Evolutionary conservation across 179 eudicot genomes (phyloP).

Genomic region (Drosera spatulata): DNA sequence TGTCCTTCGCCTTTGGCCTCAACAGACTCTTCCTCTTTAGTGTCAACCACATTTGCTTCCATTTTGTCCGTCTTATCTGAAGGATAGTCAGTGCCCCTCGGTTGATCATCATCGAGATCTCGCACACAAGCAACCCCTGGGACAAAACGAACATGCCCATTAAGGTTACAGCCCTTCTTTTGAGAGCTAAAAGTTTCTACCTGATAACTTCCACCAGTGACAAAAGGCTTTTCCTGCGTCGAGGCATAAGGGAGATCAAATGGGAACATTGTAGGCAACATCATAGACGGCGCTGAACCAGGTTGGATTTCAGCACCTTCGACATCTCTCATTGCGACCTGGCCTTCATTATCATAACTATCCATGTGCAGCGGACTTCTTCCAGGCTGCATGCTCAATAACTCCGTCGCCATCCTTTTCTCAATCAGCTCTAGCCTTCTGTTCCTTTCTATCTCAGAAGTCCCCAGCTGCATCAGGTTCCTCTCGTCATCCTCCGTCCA

Average conservation of each 20-base stretch:
- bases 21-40: background rate
- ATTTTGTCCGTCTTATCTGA: constrained; percentile 6
- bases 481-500: constrained; percentile 52
- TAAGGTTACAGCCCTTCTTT: constrained; percentile 22
- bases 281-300: constrained; percentile 56
- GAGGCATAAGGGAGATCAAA: constrained; percentile 85
- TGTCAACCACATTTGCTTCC: background rate
- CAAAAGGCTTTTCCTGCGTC: constrained; percentile 63
- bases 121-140: constrained; percentile 18
- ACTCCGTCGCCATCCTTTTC: constrained; percentile 39
- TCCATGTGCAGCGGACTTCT: constrained; percentile 12
- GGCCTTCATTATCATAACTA: constrained; percentile 6
- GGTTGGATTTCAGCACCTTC: constrained; percentile 21
- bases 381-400: constrained; percentile 35
- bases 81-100: constrained; percentile 9
- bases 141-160: constrained; percentile 45
- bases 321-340: constrained; percentile 9
- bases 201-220: constrained; percentile 44
- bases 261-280: constrained; percentile 45
- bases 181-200: background rate
- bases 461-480: constrained; percentile 43
- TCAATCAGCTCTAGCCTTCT: constrained; percentile 63
- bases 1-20: background rate
- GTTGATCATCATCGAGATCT: constrained; percentile 14
- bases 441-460: constrained; percentile 52